Conservation (phyloP, 495 filamentous ascomycete genomes). For the Podospora sp. region DNA sequence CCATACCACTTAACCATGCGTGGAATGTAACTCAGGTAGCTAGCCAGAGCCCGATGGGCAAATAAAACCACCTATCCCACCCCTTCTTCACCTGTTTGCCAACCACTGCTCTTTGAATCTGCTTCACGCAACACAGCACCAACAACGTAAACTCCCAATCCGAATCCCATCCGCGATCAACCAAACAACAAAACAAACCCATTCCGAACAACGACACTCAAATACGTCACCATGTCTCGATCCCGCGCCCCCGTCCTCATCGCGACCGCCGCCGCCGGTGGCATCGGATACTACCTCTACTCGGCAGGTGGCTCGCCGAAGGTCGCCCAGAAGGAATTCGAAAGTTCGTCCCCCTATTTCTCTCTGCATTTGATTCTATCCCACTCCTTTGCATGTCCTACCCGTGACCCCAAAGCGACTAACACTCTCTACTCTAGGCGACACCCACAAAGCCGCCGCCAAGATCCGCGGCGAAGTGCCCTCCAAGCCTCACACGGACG, state of each 20-base stretch:
- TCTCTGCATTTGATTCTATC: background rate
- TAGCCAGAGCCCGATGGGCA: constrained; percentile 7
- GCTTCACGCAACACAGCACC: background rate
- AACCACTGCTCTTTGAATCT: background rate
- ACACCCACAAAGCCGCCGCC: constrained; percentile 63
- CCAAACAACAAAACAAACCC: background rate
- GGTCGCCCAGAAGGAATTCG: constrained; percentile 76
- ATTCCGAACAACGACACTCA: constrained; percentile 13
- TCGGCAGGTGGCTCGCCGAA: constrained; percentile 80
- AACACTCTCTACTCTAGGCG: constrained; percentile 49
- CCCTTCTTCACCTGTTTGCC: background rate
- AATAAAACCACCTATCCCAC: constrained; percentile 9
- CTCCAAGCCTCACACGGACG: constrained; percentile 39
- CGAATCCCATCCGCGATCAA: background rate
- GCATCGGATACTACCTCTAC: constrained; percentile 90
- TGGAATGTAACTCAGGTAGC: background rate
- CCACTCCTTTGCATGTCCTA: too few relatives aligned
- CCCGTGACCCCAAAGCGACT: too few relatives aligned
- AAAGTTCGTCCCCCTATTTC: constrained; percentile 58
- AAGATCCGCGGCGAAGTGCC: constrained; percentile 64
- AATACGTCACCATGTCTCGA: constrained; percentile 51
- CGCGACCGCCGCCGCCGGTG: constrained; percentile 65
- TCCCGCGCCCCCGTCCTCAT: constrained; percentile 59
- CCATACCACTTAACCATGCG: background rate
- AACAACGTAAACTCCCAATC: constrained; percentile 15